Base-by-base conservation (phyloP, 1,139 yeast genomes). In the Hansenula lynferdii region DNA sequence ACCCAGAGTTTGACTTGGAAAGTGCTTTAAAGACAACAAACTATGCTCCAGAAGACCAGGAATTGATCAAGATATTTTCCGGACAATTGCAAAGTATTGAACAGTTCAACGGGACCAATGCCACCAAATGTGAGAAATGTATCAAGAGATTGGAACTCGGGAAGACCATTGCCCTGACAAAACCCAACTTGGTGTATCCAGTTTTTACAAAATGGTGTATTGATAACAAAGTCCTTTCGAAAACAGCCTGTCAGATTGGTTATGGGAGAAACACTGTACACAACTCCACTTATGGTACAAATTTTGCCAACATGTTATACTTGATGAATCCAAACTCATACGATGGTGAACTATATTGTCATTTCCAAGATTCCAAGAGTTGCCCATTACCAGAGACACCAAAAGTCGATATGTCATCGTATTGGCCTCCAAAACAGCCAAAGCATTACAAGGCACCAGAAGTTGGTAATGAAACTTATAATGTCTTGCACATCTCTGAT, bases 401-500 rank as follows among this genome's bases (percentile, higher is more conserved):
- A 2, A 46, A 54, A 12, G 53, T 72, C 34, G 69, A 69, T 40
- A 47, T 72, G 39, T 45, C 61, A 10, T 43, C 58, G 21, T 59
- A 71, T 59, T 72, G 78, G 76, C 67, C 71, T 2, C 56, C 52
- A 21, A 63, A 61, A 43, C 50, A 65, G 15, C 60, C 58, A 6
- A 55, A 53, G 31, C 59, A 65, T 43, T 54, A 57, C 12, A 49
- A 56, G 10, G 62, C 65, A 6, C 65, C 67, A 3, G 50, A 46
- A 10, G 57, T 67, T 12, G 62, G 66, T 20, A 54, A 56, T 46
- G 63, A 61, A 34, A 68, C 71, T 4, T 76, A 80, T 58, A 76
- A 78, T 44, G 87, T 79, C n/a, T 62, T 80, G 43, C 89, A 81
- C 50, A 51, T 81, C 21, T 71, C 79, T 22, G 89, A 81, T 54